Evolutionary conservation across 2,329 filamentous ascomycete species (phyloP), one percentile per base, ranked within the genome.

Genomic region (Aschersonia sp.): DNA sequence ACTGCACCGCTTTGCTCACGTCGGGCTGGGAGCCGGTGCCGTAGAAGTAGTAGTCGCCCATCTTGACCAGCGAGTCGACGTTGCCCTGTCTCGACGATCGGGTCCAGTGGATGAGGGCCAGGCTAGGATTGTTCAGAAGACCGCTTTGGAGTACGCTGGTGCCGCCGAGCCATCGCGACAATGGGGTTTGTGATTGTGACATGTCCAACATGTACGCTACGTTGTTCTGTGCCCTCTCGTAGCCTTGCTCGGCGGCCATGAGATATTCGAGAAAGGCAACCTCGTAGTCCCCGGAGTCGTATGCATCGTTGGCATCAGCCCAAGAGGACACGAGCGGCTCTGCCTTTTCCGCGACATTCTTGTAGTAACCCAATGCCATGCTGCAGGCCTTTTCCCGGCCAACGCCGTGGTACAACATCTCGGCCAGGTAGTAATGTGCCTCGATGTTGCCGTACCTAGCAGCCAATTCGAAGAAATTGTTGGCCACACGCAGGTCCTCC

Each of bases 41-140:
- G 48, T 78, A 68, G 33, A 94, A 80, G 63, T 98, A 97, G 65
- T 97, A 97, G 66, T 98, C 94, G 40, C 92, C 92, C 85, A 97
- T 95, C 68, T 98, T 98, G 54, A 98, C 85, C 52, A 95, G 74
- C 0, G 89, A 86, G 65, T 98, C 92, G 43, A 94, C 83, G 55
- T 98, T 98, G 44, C 82, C 78, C 61, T 98, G 94, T 54, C 87
- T 85, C 2, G 92, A 88, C 8, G 90, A 96, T 37, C 92, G 81
- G 0, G 90, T 96, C 87, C 89, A 98, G 67, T 95, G 92, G 37
- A 94, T 82, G 45, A 98, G 73, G 1, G 88, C 88, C 4, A 95
- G 65, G 5, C 64, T 61, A 1, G 76, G 67, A 54, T 80, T 73
- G 47, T 72, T 63, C 6, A 79, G 63, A 7, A 78, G 62, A 52